These are phyloP conservation scores for Blastomyces silverae DNA, from an alignment of 2,329 filamentous ascomycete genomes.

Conservation along the genomic window DNA sequence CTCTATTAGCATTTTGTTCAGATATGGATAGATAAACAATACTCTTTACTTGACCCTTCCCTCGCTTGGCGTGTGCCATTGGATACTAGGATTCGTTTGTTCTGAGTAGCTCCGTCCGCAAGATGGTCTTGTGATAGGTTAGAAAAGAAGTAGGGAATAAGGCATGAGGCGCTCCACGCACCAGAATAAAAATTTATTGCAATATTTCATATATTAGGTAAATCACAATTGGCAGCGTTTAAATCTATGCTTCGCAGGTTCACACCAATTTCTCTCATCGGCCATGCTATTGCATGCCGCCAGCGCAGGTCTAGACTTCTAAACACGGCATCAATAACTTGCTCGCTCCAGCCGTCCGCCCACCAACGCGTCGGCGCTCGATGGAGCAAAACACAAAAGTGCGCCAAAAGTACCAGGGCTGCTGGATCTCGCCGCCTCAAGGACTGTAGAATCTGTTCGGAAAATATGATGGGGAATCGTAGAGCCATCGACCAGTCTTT, in stretches of 20 bases:
- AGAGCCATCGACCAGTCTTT: conserved; percentile 20
- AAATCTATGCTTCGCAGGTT: not conserved
- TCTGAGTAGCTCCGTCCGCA: not conserved
- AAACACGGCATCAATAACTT: conserved; percentile 18
- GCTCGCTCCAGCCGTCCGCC: conserved; percentile 21
- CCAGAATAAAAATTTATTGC: not conserved
- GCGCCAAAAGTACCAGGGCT: conserved; percentile 34
- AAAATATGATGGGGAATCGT: conserved; percentile 19
- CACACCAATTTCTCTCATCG: conserved; percentile 17
- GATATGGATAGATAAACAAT: not conserved
- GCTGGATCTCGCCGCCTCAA: conserved; percentile 29
- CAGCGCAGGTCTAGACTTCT: conserved; percentile 15
- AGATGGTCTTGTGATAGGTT: not conserved
- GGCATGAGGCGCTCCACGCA: not conserved
- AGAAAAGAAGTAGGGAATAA: not conserved
- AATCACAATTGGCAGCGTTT: not conserved
- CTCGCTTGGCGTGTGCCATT: not conserved
- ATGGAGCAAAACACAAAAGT: conserved; percentile 34
- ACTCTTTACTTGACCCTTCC: not conserved
- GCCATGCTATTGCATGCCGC: conserved; percentile 18
- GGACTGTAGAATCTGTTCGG: conserved; percentile 25
- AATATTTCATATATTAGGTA: not conserved
- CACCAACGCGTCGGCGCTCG: conserved; percentile 21
- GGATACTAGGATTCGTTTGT: not conserved
- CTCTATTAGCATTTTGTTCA: not conserved